Conservation (phyloP, 306 rosid genomes). For the Quercus ilex region DNA sequence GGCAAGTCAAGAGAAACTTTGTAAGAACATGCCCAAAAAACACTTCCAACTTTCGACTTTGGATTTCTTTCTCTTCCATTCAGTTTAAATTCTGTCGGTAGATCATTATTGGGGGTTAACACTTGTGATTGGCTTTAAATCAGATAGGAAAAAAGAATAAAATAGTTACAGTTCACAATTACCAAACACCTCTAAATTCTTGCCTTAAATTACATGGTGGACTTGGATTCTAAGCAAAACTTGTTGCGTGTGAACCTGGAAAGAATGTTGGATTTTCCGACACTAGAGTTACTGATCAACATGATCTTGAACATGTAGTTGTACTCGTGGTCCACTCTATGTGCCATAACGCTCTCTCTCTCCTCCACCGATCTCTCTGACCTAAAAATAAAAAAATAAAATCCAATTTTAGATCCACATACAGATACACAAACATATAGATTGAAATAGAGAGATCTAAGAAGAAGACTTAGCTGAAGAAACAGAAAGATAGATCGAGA, state of each 20-base stretch:
- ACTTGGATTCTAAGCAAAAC: conserved; percentile 94
- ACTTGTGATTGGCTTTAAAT: no score
- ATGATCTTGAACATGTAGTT: conserved; percentile 94
- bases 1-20: no score
- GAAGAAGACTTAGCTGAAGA: conserved; percentile 35
- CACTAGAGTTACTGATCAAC: conserved; percentile 94
- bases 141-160: no score
- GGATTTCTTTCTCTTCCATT: no score
- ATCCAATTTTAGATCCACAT: conserved; percentile 22
- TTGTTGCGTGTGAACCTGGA: conserved; percentile 95
- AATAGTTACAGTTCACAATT: no score
- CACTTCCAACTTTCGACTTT: no score
- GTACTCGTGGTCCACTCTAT: conserved; percentile 93
- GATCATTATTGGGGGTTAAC: no score
- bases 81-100: no score
- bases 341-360: conserved; percentile 43
- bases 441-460: neutral
- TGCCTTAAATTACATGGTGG: conserved; percentile 44
- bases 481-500: conserved; percentile 27
- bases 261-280: conserved; percentile 93
- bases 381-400: neutral
- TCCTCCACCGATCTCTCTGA: conserved; percentile 49
- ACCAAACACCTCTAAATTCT: no score
- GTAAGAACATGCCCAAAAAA: no score
- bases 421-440: neutral